Base-by-base conservation (phyloP, 495 filamentous ascomycete species). In the Diplogelasinospora grovesii region DNA sequence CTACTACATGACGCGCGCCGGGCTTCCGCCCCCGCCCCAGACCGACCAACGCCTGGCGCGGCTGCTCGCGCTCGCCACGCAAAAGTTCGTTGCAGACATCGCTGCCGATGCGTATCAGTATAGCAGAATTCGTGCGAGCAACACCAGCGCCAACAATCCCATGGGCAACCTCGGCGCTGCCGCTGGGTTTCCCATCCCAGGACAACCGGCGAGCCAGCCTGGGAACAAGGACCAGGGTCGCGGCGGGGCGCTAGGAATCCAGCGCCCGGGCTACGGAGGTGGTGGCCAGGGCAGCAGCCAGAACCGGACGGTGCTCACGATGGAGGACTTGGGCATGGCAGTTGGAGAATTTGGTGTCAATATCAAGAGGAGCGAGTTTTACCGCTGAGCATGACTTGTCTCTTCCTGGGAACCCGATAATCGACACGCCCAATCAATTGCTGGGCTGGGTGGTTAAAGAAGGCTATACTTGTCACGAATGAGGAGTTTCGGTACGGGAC, bases 251-350 rank as follows among this genome's bases (percentile, higher is more conserved):
- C 63, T 95, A 15, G 92, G 93, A 4, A 88, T 89, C 45, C 89
- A 92, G 68, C 65, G 92, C 36, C 79, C 93, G 16, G 93, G 92
- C 4, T 97, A 85, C 63, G 92, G 89, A 8, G 90, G 89, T 50
- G 92, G 90, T 46, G 92, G 90, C 0, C 85, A 85, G 36, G 93
- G 89, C 18, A 87, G 89, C 0, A 84, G 83, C 28, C 86, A 92
- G 64, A 92, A 90, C 27, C 75, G 90, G 36, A 96, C 92, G 24
- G 92, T 98, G 48, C 66, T 98, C 43, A 97, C 93, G 5, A 97
- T 98, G 92, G 92, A 98, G 67, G 92, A 98, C 72, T 59, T 98
- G 54, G 92, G 92, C 2, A 95, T 94, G 84, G 92, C 92, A 5
- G 92, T 96, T 14, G 83, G 85, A 0, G 92, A 97, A 67, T 97